phyloP scores from a whole-genome alignment of 2,329 filamentous ascomycete genomes.

The Daldinia sp. region DNA sequence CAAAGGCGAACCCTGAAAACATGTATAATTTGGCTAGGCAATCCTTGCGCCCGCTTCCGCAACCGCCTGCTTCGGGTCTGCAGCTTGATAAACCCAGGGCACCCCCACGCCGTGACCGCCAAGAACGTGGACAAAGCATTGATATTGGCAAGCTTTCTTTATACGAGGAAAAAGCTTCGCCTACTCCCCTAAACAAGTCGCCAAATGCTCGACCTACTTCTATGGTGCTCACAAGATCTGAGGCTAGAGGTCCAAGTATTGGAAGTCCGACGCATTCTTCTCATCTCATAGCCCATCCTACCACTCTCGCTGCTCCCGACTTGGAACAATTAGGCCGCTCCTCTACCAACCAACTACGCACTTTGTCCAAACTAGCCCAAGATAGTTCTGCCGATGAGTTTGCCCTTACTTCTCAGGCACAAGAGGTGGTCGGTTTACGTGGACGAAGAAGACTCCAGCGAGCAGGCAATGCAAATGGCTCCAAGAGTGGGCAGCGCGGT shows the following conservation, averaged over 20 bases:
- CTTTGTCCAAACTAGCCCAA: constrained; percentile 83
- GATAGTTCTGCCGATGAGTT: constrained; percentile 81
- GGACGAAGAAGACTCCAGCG: constrained; percentile 85
- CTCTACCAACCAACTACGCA: constrained; percentile 87
- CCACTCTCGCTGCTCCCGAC: constrained; percentile 71
- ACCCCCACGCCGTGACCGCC: constrained; percentile 52
- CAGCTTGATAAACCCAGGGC: constrained; percentile 44
- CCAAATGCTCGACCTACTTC: constrained; percentile 61
- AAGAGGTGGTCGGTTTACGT: constrained; percentile 87
- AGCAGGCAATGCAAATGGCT: constrained; percentile 61
- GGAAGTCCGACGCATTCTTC: constrained; percentile 45
- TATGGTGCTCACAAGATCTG: constrained; percentile 67
- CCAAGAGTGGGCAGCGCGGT: constrained; percentile 52
- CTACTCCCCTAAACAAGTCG: constrained; percentile 35
- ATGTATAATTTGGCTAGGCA: constrained; percentile 77
- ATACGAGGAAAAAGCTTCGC: constrained; percentile 51
- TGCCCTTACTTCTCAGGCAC: constrained; percentile 75
- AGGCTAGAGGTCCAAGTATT: constrained; percentile 55
- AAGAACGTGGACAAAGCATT: constrained; percentile 70
- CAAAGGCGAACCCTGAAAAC: constrained; percentile 62
- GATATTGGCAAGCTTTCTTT: constrained; percentile 66
- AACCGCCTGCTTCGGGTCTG: constrained; percentile 61
- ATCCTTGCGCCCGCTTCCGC: constrained; percentile 77
- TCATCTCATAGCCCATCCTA: constrained; percentile 51
- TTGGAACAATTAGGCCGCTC: constrained; percentile 85